Evolutionary conservation across 129 eudicot species (phyloP).

Genomic region (Centaurea solstitialis): DNA sequence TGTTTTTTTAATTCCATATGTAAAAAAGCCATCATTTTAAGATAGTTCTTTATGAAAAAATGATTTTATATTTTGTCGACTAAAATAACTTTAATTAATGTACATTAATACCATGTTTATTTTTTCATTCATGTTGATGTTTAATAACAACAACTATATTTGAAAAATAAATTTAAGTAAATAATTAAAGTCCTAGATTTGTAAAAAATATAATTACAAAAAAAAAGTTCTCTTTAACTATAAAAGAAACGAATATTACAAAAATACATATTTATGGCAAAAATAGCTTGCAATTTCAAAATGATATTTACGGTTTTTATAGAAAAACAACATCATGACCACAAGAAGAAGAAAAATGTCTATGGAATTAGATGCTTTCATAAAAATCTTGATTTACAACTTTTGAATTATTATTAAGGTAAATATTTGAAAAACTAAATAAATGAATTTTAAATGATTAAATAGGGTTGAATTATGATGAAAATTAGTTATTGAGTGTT

Average conservation of each 20-base stretch:
- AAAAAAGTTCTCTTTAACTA: neutral
- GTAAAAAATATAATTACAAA: neutral
- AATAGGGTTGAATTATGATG: too few relatives aligned
- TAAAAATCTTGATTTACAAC: neutral
- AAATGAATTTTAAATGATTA: too few relatives aligned
- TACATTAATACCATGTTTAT: neutral
- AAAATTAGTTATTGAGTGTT: too few relatives aligned
- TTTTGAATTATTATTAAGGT: too few relatives aligned
- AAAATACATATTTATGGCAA: neutral
- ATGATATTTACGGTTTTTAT: neutral
- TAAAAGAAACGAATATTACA: neutral
- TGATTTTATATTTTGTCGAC: neutral
- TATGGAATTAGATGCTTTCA: slow-evolving; percentile 25
- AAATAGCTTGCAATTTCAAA: neutral
- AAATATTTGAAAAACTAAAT: too few relatives aligned
- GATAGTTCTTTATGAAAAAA: neutral
- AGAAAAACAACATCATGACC: slow-evolving; percentile 17
- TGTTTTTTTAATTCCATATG: neutral
- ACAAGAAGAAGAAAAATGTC: neutral
- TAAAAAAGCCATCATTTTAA: neutral
- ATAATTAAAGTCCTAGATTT: neutral
- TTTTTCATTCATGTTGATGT: neutral
- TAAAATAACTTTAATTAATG: neutral
- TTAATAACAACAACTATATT: neutral
- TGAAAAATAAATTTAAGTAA: neutral